Conservation (phyloP, 176 grass and related monocot genomes). For the Ensete ventricosum region DNA sequence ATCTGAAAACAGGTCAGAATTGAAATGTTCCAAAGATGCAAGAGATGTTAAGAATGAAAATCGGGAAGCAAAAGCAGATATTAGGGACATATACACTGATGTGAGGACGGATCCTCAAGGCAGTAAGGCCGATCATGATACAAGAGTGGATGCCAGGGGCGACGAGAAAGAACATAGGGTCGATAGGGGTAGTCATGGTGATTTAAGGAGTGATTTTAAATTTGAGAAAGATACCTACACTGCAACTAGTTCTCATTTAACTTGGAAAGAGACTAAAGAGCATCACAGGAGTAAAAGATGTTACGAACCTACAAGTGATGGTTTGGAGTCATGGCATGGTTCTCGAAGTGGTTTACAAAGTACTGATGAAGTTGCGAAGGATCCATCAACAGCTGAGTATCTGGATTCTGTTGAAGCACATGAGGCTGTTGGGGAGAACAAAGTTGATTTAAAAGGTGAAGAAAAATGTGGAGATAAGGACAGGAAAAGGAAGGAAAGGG, state of each 20-base stretch:
- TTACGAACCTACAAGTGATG: conserved; percentile 27
- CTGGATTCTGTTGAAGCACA: conserved; percentile 31
- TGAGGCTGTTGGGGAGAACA: conserved; percentile 57
- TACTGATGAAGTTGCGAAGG: conserved; percentile 43
- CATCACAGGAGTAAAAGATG: conserved; percentile 42
- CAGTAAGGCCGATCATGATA: conserved; percentile 50
- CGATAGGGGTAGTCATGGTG: conserved; percentile 35
- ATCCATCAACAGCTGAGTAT: conserved; percentile 23
- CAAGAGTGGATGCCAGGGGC: conserved; percentile 33
- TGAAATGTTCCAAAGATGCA: conserved; percentile 45
- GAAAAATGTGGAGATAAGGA: conserved; percentile 64
- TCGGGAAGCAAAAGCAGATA: conserved; percentile 39
- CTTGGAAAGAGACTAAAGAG: conserved; percentile 59
- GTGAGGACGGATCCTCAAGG: conserved; percentile 33
- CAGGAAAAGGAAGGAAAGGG: conserved; percentile 52
- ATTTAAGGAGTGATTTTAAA: conserved; percentile 41
- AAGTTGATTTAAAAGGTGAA: conserved; percentile 46
- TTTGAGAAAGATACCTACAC: conserved; percentile 47
- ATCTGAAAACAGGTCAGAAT: conserved; percentile 51
- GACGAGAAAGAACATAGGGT: conserved; percentile 46
- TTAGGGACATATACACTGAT: conserved; percentile 28
- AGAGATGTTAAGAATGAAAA: conserved; percentile 40
- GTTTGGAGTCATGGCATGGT: conserved; percentile 38
- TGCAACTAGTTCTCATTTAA: conserved; percentile 32
- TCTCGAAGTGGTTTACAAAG: conserved; percentile 32